Evolutionary conservation across 2,329 filamentous ascomycete genomes (phyloP).

Genomic region (Moelleriella libera): DNA sequence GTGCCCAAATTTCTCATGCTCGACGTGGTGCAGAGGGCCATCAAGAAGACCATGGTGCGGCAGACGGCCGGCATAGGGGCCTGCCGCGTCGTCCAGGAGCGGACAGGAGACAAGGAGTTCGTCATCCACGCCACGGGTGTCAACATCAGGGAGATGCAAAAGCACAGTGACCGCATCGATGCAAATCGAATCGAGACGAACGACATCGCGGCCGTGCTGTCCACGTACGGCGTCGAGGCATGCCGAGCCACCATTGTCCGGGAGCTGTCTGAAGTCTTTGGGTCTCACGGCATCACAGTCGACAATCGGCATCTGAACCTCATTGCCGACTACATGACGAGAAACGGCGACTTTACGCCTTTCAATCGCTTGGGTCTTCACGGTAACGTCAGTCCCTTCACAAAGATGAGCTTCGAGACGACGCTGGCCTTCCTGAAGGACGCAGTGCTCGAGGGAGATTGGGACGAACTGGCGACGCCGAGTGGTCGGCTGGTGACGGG

Average conservation of each 20-base stretch:
- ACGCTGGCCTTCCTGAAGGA: slow-evolving; percentile 89
- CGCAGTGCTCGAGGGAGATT: slow-evolving; percentile 78
- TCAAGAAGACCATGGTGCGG: slow-evolving; percentile 70
- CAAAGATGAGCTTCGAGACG: slow-evolving; percentile 99
- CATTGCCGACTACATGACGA: slow-evolving; percentile 97
- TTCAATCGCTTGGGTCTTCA: slow-evolving; percentile 86
- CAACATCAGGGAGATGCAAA: slow-evolving; percentile 83
- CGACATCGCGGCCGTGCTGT: slow-evolving; percentile 75
- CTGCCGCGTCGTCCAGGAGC: slow-evolving; percentile 53
- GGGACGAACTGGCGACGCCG: slow-evolving; percentile 75
- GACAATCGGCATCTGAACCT: slow-evolving; percentile 87
- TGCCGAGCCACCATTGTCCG: slow-evolving; percentile 74
- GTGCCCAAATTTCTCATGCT: slow-evolving; percentile 90
- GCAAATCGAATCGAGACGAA: slow-evolving; percentile 81
- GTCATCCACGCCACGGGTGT: slow-evolving; percentile 70
- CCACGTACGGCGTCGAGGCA: slow-evolving; percentile 85
- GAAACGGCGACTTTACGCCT: slow-evolving; percentile 72
- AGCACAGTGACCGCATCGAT: slow-evolving; percentile 73
- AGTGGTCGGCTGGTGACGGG: slow-evolving; percentile 84
- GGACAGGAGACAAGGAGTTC: slow-evolving; percentile 23
- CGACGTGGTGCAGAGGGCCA: slow-evolving; percentile 71
- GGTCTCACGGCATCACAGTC: slow-evolving; percentile 80
- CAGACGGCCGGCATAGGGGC: slow-evolving; percentile 64
- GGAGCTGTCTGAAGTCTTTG: slow-evolving; percentile 78
- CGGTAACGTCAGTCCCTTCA: slow-evolving; percentile 77